These are phyloP conservation scores for Phytophthora citricola DNA, from an alignment of 352 stramenopile genomes.

Conservation along the genomic window DNA sequence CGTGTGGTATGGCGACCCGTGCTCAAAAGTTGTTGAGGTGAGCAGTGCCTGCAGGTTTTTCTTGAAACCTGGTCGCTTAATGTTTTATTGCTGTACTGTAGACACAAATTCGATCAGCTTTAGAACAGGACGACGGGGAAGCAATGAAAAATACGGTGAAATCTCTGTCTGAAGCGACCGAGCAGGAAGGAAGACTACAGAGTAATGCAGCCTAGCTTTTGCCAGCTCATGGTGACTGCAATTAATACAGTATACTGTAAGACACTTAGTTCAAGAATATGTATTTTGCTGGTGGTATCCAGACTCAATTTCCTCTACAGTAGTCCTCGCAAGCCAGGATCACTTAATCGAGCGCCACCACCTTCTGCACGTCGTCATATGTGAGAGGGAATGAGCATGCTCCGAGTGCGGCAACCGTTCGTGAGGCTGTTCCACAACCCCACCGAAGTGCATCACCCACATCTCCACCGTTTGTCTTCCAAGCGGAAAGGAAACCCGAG, in stretches of 20 bases:
- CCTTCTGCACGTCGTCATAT: conserved; percentile 50
- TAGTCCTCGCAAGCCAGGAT: not conserved
- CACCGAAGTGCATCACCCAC: conserved; percentile 63
- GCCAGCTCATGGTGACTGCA: no score
- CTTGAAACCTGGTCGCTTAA: not conserved
- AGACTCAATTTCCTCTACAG: no score
- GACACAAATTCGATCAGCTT: conserved; percentile 40
- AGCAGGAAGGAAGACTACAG: conserved; percentile 10
- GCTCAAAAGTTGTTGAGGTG: conserved; percentile 47
- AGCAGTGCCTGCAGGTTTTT: not conserved
- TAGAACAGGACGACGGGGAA: conserved; percentile 40
- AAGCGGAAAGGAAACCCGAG: conserved; percentile 74
- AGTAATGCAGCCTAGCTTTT: conserved; percentile 27
- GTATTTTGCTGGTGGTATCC: not conserved
- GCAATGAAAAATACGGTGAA: not conserved
- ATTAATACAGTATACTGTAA: no score
- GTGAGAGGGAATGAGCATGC: conserved; percentile 58
- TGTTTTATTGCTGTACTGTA: not conserved
- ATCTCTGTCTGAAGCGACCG: not conserved
- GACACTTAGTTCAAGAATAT: not conserved
- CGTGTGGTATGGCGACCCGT: conserved; percentile 64
- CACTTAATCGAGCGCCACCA: conserved; percentile 32
- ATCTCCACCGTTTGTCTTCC: conserved; percentile 60
- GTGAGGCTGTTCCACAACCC: conserved; percentile 74
- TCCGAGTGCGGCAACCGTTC: conserved; percentile 58